Base-by-base conservation (phyloP, 495 filamentous ascomycete genomes). In the Penicillium psychrofluorescens region DNA sequence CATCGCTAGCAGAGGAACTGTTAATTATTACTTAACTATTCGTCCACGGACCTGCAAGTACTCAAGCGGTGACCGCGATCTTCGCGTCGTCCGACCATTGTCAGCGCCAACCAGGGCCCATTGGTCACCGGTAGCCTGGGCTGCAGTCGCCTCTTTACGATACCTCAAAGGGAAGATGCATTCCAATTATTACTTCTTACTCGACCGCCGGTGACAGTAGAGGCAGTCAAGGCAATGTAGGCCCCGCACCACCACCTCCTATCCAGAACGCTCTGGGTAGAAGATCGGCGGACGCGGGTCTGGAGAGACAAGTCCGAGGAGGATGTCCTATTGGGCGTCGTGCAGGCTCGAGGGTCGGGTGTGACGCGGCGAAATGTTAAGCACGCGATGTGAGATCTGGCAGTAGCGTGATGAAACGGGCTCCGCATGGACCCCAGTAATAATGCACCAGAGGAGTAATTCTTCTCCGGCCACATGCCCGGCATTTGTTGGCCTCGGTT, bases 401-500 rank as follows among this genome's bases (percentile, higher is more conserved):
- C 32, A 34, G 32, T 34, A 34, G 9, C 32, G 22, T 6, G 22
- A 22, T 22, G 4, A 22, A 22, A 22, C 22, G 22, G 22, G 22
- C 4, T 16, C 15, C 15, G 22, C 22, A 22, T 22, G 22, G 22
- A 6, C 11, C 29, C 29, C 29, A 33, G 12, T 28, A 33, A 13
- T 31, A 30, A 29, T 35, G 44, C 44, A 41, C 43, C 15, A 40
- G 32, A 36, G 12, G 28, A 39, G 42, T 4, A 9, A 46, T 42
- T 11, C 37, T 50, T 39, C 39, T 50, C 48, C 43, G 42, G 38
- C 29, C 40, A 40, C 38, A 44, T 29, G 38, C 41, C 15, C 36
- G 36, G 32, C 14, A 12, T 28, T 31, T 36, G 43, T 40, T 36
- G 44, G 39, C 32, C 47, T 49, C 41, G 45, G 40, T 53, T 49